These are phyloP conservation scores for Sarocladium oryzae DNA, from an alignment of 2,329 filamentous ascomycete species.

Conservation along the genomic window DNA sequence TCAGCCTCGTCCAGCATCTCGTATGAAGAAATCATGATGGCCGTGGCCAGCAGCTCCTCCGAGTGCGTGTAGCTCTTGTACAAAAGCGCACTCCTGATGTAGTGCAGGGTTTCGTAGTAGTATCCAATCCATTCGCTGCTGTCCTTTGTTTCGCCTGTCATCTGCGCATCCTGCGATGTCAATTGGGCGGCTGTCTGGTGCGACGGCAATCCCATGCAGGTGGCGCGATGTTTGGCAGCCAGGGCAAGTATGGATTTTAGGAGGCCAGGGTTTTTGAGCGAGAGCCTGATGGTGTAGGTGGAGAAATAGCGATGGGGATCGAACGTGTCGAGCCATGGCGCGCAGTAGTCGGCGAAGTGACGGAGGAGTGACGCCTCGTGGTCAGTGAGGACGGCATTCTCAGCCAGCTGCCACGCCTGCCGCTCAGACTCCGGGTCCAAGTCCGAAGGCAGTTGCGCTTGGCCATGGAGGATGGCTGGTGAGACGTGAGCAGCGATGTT, in stretches of 20 bases:
- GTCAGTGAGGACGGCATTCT: conserved; percentile 17
- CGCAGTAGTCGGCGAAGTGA: conserved; percentile 21
- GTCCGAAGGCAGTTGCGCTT: conserved; percentile 3
- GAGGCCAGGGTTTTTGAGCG: conserved; percentile 40
- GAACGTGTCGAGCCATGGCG: conserved; percentile 13
- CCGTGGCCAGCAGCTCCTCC: conserved; percentile 48
- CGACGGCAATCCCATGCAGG: conserved; percentile 2
- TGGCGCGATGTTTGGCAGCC: conserved; percentile 37
- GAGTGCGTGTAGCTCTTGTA: conserved; percentile 36
- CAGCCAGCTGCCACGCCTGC: conserved; percentile 20
- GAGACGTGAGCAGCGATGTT: conserved; percentile 9
- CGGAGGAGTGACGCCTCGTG: conserved; percentile 22
- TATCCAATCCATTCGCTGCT: conserved; percentile 26
- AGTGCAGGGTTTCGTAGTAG: conserved; percentile 55
- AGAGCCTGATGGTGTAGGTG: conserved; percentile 12
- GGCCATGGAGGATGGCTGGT: conserved; percentile 9
- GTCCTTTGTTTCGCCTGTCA: conserved; percentile 30
- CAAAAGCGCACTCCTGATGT: conserved; percentile 49
- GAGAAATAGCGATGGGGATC: conserved; percentile 13
- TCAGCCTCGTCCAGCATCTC: conserved; percentile 53
- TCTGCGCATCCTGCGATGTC: background rate
- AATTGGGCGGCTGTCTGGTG: background rate
- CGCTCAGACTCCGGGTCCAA: conserved; percentile 15
- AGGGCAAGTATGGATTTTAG: conserved; percentile 50
- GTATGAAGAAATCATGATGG: conserved; percentile 52